Base-by-base conservation (phyloP, 2,329 filamentous ascomycete species). In the Neofusicoccum sp. region DNA sequence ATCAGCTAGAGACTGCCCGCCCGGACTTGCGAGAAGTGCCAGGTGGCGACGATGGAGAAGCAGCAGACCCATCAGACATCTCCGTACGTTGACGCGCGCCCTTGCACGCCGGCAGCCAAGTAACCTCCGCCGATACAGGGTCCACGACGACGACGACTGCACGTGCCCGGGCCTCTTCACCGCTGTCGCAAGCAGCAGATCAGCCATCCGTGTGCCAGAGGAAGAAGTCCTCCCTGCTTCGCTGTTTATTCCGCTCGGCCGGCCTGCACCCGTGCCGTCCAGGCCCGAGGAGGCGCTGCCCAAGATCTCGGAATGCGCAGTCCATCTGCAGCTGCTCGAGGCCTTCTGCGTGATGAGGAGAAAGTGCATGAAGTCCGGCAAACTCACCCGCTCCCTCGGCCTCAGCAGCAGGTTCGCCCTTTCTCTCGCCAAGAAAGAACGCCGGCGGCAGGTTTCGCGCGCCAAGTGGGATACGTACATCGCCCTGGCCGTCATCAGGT, bases 311-410 rank as follows among this genome's bases (percentile, higher is more conserved):
- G 54, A 62, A 53, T 62, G 61, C 45, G 53, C 61, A 1, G 61
- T 59, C 6, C 54, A 62, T 26, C 54, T 62, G 2, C 54, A 62
- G 14, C 45, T 62, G n/a, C 45, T 62, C 14, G 45, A 62, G 36
- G 28, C 45, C n/a, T 54, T 62, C 30, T 53, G 48, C 4, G 7
- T 26, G 11, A 53, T 43, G 44, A 60, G 51, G 14, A 30, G 26
- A 20, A 49, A 49, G 24, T 41, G 34, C 28, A 3, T 34, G 16
- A 60, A n/a, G 7, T 60, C 57, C 1, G 41, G 51, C 14, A 60
- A 41, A 4, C 44, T 60, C 24, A 49, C 57, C 34, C 57, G 47
- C 20, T 28, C 57, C n/a, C 57, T 60, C 8, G 47, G 47, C 6
- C 57, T 60, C 3, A 24, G 36, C 20, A 48, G 51, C 11, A 34